Conservation (phyloP, 495 filamentous ascomycete species). For the Penicillium lividum region DNA sequence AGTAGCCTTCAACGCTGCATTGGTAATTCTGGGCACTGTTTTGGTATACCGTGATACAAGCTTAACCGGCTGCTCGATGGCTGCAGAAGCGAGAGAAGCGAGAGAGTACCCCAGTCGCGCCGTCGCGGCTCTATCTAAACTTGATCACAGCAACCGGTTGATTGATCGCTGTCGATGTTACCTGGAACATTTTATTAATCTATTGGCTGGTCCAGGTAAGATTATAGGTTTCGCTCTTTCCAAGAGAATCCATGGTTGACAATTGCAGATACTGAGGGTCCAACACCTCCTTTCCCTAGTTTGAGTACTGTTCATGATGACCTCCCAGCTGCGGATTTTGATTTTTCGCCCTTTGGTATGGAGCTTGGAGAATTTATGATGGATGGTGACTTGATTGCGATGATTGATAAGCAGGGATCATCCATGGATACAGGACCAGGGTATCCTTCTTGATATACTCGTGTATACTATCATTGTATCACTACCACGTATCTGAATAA, state of each 20-base stretch:
- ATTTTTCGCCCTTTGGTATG: conserved; percentile 35
- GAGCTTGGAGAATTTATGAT: conserved; percentile 49
- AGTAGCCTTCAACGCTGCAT: conserved; percentile 41
- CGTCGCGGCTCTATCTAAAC: conserved; percentile 34
- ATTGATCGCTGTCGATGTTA: conserved; percentile 42
- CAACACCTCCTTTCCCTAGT: conserved; percentile 7
- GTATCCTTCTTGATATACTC: neutral
- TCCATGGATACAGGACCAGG: neutral
- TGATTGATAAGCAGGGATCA: conserved; percentile 17
- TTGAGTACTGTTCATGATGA: conserved; percentile 12
- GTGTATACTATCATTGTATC: neutral
- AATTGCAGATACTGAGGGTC: neutral
- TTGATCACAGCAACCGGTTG: conserved; percentile 41
- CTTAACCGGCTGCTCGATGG: conserved; percentile 10
- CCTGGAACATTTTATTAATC: conserved; percentile 34
- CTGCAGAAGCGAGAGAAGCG: conserved; percentile 18
- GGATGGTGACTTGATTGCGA: conserved; percentile 38
- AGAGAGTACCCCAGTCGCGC: conserved; percentile 28
- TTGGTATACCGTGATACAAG: conserved; percentile 26
- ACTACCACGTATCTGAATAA: neutral
- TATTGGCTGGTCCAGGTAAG: conserved; percentile 30
- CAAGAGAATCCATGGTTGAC: neutral
- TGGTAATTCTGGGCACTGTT: conserved; percentile 37
- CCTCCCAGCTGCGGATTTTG: conserved; percentile 9
- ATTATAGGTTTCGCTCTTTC: conserved; percentile 1